Evolutionary conservation across 192 early-diverging fungal species (phyloP).

Genomic region (Pilobolus umbonatus): DNA sequence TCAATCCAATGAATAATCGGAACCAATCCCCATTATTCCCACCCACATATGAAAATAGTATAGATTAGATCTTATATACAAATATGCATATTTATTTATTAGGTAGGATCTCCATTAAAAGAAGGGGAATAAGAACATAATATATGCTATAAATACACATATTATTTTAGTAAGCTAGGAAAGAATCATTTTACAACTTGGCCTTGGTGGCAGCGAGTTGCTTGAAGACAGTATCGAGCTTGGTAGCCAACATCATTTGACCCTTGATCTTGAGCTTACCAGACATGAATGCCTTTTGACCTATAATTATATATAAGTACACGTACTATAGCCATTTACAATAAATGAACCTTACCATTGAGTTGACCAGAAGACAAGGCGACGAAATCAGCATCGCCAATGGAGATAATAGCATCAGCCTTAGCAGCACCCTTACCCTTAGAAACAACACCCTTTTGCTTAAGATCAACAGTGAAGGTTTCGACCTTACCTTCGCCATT

Average conservation of each 20-base stretch:
- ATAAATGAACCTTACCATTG: constrained; percentile 54
- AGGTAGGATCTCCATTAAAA: no score
- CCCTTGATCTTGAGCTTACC: constrained; percentile 88
- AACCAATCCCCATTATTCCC: no score
- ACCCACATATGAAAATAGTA: no score
- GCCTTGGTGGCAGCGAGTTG: constrained; percentile 48
- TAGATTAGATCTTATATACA: no score
- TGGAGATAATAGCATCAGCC: constrained; percentile 67
- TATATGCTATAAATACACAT: not conserved
- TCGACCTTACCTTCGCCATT: constrained; percentile 62
- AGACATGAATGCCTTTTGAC: constrained; percentile 88
- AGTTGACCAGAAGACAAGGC: constrained; percentile 80
- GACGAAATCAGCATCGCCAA: constrained; percentile 80
- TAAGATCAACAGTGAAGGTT: constrained; percentile 84
- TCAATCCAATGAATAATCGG: no score
- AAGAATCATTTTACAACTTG: constrained; percentile 52
- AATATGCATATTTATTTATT: no score
- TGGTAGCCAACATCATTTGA: constrained; percentile 69
- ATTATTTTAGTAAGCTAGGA: not conserved
- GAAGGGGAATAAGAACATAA: not conserved
- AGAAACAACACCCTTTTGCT: constrained; percentile 56
- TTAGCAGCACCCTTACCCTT: constrained; percentile 55
- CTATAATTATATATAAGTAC: constrained; percentile 11
- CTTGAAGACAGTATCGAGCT: constrained; percentile 66
- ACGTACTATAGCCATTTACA: not conserved